Base-by-base conservation (phyloP, 305 asterid species). In the Rubia balearica region DNA sequence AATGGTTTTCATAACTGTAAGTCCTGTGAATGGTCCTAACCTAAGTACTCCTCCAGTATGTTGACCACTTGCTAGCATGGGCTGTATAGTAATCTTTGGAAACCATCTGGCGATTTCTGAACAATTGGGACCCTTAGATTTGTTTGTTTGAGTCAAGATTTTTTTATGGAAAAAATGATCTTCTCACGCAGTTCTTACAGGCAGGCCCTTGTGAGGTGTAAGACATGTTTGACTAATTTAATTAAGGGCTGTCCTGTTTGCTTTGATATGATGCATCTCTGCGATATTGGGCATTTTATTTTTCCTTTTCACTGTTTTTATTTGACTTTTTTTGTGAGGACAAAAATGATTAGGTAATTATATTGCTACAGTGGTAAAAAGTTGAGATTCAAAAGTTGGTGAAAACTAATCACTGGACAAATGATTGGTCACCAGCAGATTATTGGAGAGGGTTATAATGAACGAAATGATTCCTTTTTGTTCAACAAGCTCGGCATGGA, bases 191-290 rank as follows among this genome's bases (percentile, higher is more conserved):
- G 24, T 11, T 36, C 61, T 21, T 57, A 16, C n/a, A 55, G 27
- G 46, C n/a, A 67, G 51, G 12, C 19, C 30, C 41, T 53, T 51
- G 16, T 40, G 57, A 65, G 67, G 38, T 62, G 21, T 49, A 9
- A 42, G 77, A 59, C 42, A 49, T 38, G 53, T 19, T 67, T 59
- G 72, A 62, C 61, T n/a, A 5, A 46, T 30, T 71, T 12, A 46
- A 19, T 71, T 45, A 61, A 11, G 17, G 30, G 45, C 40, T 21
- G 59, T 21, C 55, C 5, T 36, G 56, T 11, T 60, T 6, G 48
- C 38, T 56, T 62, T 62, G 69, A 62, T 61, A 12, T 7, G 53
- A 49, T 49, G 56, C 0, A 49, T 14, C 56, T 49, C 56, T 49
- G 56, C 1, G 21, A 17, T 12, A 16, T 49, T n/a, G 19, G 5